phyloP scores from a whole-genome alignment of 2,329 filamentous ascomycete species.

The Microdochium bolleyi region DNA sequence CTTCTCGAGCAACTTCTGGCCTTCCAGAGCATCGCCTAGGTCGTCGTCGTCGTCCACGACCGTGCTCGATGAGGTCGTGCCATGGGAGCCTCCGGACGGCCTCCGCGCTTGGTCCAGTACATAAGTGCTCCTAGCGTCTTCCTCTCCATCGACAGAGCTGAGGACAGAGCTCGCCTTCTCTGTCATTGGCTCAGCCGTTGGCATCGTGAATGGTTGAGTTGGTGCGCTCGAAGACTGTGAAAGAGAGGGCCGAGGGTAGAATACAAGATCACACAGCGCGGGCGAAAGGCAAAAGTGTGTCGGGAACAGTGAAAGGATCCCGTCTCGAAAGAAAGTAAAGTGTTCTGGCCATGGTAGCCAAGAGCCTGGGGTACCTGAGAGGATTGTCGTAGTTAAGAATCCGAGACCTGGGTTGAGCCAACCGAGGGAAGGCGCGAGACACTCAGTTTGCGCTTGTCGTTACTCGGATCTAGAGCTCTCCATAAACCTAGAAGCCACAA shows the following conservation, averaged over 20 bases:
- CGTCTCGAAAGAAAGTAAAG: too few relatives aligned
- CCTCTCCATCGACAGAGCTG: background rate
- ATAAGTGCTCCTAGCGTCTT: background rate
- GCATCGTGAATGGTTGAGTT: background rate
- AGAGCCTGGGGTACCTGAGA: too few relatives aligned
- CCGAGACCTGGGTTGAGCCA: too few relatives aligned
- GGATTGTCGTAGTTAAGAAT: too few relatives aligned
- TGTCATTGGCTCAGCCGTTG: background rate
- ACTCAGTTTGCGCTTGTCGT: too few relatives aligned
- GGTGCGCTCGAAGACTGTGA: background rate
- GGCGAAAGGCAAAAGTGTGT: too few relatives aligned
- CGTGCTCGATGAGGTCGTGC: constrained; percentile 20
- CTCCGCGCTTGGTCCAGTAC: background rate
- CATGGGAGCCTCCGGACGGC: constrained; percentile 5
- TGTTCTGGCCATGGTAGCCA: too few relatives aligned
- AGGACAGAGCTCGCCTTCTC: background rate
- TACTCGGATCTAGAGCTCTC: too few relatives aligned
- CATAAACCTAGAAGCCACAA: background rate
- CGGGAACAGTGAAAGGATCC: too few relatives aligned
- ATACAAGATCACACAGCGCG: too few relatives aligned
- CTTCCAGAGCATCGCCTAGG: constrained; percentile 26
- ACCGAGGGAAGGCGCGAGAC: too few relatives aligned
- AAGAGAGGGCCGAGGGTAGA: too few relatives aligned
- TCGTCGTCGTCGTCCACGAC: constrained; percentile 25
- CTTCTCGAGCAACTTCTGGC: constrained; percentile 28